phyloP scores from a whole-genome alignment of 805 yeast species.

The Ogataea nitratoaversa region DNA sequence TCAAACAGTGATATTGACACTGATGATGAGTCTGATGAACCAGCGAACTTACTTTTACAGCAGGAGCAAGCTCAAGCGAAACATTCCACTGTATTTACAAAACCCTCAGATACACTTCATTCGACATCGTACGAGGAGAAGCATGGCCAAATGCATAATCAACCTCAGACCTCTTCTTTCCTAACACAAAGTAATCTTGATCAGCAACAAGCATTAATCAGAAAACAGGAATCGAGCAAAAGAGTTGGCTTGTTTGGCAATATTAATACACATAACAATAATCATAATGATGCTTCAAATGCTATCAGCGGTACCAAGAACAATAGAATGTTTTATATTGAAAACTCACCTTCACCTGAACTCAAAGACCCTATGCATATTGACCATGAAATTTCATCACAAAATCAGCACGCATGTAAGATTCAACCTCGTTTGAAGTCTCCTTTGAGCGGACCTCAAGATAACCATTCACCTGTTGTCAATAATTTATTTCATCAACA shows the following conservation, averaged over 20 bases:
- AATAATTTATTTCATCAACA: constrained; percentile 10
- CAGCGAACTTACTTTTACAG: no score
- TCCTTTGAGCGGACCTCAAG: constrained; percentile 7
- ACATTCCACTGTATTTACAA: no score
- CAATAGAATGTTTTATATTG: constrained; percentile 30
- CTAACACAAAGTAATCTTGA: constrained; percentile 12
- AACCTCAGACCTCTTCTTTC: not conserved
- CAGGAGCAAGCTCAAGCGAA: no score
- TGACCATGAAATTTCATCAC: no score
- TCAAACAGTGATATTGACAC: constrained; percentile 22
- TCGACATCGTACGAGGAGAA: no score
- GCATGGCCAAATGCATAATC: no score
- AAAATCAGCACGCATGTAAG: constrained; percentile 2
- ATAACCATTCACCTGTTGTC: constrained; percentile 8
- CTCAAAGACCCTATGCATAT: constrained; percentile 8
- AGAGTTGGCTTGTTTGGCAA: not conserved
- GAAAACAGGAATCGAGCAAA: constrained; percentile 3
- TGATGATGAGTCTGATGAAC: constrained; percentile 8
- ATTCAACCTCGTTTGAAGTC: constrained; percentile 5
- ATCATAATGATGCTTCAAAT: not conserved
- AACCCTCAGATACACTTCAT: no score
- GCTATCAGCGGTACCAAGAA: constrained; percentile 1
- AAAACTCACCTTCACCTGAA: constrained; percentile 30
- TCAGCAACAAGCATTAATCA: constrained; percentile 13
- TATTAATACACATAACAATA: not conserved